A percentile compares a stretch with the other conserved stretches of the same genome.
Evolutionary conservation across 1,284 basidiomycete species (phyloP).

Genomic region (Amylostereum areolatum): DNA sequence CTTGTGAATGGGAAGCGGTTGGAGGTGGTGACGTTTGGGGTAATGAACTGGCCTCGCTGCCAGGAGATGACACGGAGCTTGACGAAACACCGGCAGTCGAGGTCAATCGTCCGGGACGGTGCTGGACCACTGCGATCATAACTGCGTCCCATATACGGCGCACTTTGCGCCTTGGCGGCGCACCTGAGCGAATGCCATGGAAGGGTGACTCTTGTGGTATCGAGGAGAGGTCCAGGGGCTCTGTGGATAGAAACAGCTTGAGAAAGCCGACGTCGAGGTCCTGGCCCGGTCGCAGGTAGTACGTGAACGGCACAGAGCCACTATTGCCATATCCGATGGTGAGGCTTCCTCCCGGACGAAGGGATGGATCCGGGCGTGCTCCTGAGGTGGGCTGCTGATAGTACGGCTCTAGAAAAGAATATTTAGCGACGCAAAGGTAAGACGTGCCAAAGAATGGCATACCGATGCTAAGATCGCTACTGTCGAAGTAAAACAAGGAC

Average conservation of each 20-base stretch:
- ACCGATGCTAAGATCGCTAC: constrained; percentile 1
- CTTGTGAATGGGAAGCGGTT: too few species aligned
- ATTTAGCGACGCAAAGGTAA: too few species aligned
- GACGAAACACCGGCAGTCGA: too few species aligned
- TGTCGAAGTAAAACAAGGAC: background rate
- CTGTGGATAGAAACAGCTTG: background rate
- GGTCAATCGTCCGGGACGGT: too few species aligned
- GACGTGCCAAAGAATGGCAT: too few species aligned
- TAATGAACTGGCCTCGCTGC: too few species aligned
- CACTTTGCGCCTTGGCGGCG: background rate
- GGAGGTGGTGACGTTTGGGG: too few species aligned
- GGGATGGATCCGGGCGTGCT: background rate
- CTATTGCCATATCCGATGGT: background rate
- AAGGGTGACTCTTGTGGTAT: background rate
- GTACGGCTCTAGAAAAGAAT: background rate
- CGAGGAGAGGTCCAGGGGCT: background rate
- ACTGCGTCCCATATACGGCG: background rate
- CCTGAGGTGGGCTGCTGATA: background rate
- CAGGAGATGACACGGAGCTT: too few species aligned
- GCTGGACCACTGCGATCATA: background rate
- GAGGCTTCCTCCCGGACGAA: background rate
- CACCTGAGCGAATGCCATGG: background rate
- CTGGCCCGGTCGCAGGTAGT: background rate
- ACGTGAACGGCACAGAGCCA: background rate
- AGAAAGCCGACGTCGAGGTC: background rate